Evolutionary conservation across 441 rosid species (phyloP), one percentile per base, ranked within the genome.

Genomic region (Rhodomyrtus psidioides): DNA sequence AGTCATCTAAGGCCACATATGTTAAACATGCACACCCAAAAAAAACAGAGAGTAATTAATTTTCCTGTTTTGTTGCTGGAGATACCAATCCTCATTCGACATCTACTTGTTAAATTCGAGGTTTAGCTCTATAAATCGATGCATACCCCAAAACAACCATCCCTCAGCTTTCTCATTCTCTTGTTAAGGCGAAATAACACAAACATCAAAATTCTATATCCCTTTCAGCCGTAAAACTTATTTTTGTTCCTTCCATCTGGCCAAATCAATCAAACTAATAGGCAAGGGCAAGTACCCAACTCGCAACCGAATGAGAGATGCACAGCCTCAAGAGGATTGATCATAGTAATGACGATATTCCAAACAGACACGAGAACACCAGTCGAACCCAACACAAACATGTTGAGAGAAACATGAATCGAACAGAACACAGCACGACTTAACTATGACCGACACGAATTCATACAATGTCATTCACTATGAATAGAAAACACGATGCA

Each of bases 161-260:
- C 79, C 49, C 15, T 39, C n/a, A 34, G 49, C 49, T 34, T 21
- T 70, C 79, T 39, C n/a, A 70, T 19, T 21, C n/a, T 39, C 49
- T 21, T 0, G 3, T 16, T 39, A 39, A 21, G 79, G 0, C 44
- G 26, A 21, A 70, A 70, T 49, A 0, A 46, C 49, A 0, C 49
- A 34, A 21, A 70, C 49, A 21, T 70, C 4, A 21, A 65, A 65
- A 21, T 15, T 7, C 21, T 27, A 27, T 27, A 14, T 59, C 34
- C 34, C 39, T 59, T 59, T 59, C 70, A 27, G 8, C 19, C 21
- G 15, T 7, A 27, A 10, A 57, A 58, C 62, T 58, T 12, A n/a
- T 12, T n/a, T 9, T 30, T 9, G 9, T 39, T 4, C 24, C 10
- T 16, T 62, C 23, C 24, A 30, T 62, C 44, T 30, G 12, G 12